Evolutionary conservation across 768 basidiomycete species (phyloP), one percentile per base, ranked within the genome.

Genomic region (Mycena vulgaris): DNA sequence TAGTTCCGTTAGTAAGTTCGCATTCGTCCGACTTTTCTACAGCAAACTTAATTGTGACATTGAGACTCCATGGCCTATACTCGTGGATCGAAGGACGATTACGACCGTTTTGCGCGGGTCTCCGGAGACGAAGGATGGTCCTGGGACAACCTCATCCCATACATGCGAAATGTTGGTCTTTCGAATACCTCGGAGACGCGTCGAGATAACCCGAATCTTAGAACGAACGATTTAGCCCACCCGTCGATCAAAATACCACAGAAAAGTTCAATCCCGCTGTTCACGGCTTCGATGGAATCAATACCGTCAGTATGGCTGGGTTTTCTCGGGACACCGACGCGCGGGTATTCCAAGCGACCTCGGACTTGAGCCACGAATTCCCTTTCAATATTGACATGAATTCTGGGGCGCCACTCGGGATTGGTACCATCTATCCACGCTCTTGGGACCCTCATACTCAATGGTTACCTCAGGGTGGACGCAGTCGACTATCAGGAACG

Each of bases 321-420:
- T 78, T 51, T 59, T 33, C 42, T 13, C 70, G 65, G 3, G 42
- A 53, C 37, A 59, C 74, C 37, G 75, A 78, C 59, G 33, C 58
- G 10, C 72, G 70, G 1, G 75, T 80, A 19, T 42, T 81, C 13
- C 51, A 72, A 42, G 75, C 80, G 1, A 75, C 79, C 5, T 25
- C 66, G 19, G 69, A 79, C 4, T 49, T 67, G 49, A 51, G 73
- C 14, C 35, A 37, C 2, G 71, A 76, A 19, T 84, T 81, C 53
- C 80, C 80, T 2, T 83, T 76, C 69, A 81, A 79, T 48, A 16
- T 72, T 16, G 83, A 84, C 67, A 75, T 77, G 63, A 82, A 83
- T 66, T 75, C 76, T 13, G 83, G 83, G 0, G 61, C 67, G 25
- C 72, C 55, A 3, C 35, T 75, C 21, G 74, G 74, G 10, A 49